Conservation (phyloP, 2,329 filamentous ascomycete species). For the Coniochaeta prunicola region DNA sequence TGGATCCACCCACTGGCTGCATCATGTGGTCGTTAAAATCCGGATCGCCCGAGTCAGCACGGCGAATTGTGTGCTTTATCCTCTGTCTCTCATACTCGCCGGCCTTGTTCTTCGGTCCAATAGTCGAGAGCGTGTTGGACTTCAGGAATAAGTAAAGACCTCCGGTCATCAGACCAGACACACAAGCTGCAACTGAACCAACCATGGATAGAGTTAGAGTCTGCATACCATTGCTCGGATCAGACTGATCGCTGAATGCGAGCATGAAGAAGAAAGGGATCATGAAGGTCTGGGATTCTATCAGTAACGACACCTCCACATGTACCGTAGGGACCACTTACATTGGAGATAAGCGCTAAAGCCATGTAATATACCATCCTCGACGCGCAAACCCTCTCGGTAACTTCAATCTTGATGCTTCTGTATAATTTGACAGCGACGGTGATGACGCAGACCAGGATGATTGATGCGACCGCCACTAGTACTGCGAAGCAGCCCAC, state of each 20-base stretch:
- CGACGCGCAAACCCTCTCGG: slow-evolving; percentile 57
- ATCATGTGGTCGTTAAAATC: slow-evolving; percentile 26
- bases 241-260: slow-evolving; percentile 32
- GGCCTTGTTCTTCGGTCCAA: slow-evolving; percentile 38
- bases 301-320: not conserved
- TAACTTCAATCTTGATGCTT: slow-evolving; percentile 45
- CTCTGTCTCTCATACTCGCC: slow-evolving; percentile 38
- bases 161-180: slow-evolving; percentile 58
- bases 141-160: slow-evolving; percentile 61
- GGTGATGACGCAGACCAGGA: slow-evolving; percentile 42
- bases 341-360: slow-evolving; percentile 49
- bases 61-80: slow-evolving; percentile 34
- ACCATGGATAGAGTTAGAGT: slow-evolving; percentile 51
- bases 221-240: slow-evolving; percentile 22
- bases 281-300: slow-evolving; percentile 39
- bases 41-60: slow-evolving; percentile 13
- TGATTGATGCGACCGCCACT: slow-evolving; percentile 37
- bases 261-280: slow-evolving; percentile 58
- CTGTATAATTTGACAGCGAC: slow-evolving; percentile 52
- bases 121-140: slow-evolving; percentile 51
- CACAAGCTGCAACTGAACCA: slow-evolving; percentile 57
- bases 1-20: slow-evolving; percentile 22
- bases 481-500: slow-evolving; percentile 48
- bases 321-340: slow-evolving; percentile 26
- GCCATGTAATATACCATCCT: slow-evolving; percentile 63